Conservation (phyloP, 371 early-diverging fungal species). For the Cokeromyces recurvatus region DNA sequence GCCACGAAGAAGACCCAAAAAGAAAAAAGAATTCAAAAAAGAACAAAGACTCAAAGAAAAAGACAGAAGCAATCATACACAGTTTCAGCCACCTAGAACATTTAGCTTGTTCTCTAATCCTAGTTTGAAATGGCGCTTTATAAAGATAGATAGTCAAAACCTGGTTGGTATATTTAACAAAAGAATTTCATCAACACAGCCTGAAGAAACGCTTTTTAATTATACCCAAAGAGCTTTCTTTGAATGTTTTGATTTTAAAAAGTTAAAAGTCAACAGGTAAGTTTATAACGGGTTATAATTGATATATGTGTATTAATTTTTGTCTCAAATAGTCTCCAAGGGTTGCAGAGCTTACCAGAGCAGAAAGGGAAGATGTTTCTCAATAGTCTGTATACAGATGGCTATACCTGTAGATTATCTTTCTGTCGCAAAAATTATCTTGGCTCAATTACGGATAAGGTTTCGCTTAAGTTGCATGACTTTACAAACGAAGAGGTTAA, state of each 20-base stretch:
- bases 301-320: background rate
- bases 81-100: background rate
- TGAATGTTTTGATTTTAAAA: background rate
- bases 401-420: conserved; percentile 1
- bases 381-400: too few relatives aligned
- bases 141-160: too few relatives aligned
- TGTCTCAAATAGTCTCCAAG: background rate
- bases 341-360: background rate
- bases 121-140: background rate
- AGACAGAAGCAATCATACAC: background rate
- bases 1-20: background rate
- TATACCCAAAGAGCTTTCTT: background rate
- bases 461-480: conserved; percentile 2
- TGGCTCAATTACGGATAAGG: background rate
- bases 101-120: conserved; percentile 4
- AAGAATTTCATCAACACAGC: background rate
- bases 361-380: background rate
- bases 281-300: background rate
- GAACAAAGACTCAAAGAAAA: background rate
- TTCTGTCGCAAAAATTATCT: background rate
- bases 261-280: background rate
- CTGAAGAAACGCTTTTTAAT: background rate
- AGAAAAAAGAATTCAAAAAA: conserved; percentile 1
- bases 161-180: background rate
- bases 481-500: too few relatives aligned